Conservation (phyloP, 768 basidiomycete genomes). For the Mycena floridula region DNA sequence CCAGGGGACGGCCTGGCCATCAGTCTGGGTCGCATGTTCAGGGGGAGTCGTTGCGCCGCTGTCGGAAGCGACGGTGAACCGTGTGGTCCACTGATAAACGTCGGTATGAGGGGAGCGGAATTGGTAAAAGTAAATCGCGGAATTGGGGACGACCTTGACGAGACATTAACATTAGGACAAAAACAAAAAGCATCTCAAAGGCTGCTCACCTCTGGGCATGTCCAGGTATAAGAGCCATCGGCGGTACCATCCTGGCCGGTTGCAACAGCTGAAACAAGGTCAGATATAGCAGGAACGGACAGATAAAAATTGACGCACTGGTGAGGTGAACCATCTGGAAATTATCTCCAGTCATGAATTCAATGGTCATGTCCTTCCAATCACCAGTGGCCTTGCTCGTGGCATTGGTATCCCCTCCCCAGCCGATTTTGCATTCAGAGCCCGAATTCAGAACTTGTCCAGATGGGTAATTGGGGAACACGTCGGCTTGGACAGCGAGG, state of each 20-base stretch:
- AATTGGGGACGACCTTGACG: constrained; percentile 51
- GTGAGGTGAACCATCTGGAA: constrained; percentile 59
- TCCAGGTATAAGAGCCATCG: constrained; percentile 40
- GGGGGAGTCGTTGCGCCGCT: constrained; percentile 41
- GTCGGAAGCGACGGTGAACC: constrained; percentile 64
- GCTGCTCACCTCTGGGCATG: constrained; percentile 59
- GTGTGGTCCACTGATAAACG: constrained; percentile 59
- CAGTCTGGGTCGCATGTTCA: constrained; percentile 47
- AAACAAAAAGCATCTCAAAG: background rate
- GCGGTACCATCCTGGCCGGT: constrained; percentile 56
- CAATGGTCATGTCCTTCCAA: constrained; percentile 70
- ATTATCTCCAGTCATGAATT: constrained; percentile 80
- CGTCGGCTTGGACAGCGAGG: constrained; percentile 45
- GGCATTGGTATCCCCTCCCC: constrained; percentile 46
- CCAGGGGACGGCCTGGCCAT: constrained; percentile 51
- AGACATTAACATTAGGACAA: background rate
- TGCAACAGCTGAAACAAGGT: constrained; percentile 44
- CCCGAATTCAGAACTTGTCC: constrained; percentile 55
- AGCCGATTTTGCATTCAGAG: constrained; percentile 44
- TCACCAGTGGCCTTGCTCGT: constrained; percentile 36
- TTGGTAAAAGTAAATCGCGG: constrained; percentile 78
- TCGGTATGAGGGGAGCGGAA: constrained; percentile 45
- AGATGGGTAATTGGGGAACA: constrained; percentile 56
- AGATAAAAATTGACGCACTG: constrained; percentile 35
- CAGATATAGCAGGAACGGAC: background rate